Conservation (phyloP, 768 basidiomycete genomes). For the Exsudoporus frostii region DNA sequence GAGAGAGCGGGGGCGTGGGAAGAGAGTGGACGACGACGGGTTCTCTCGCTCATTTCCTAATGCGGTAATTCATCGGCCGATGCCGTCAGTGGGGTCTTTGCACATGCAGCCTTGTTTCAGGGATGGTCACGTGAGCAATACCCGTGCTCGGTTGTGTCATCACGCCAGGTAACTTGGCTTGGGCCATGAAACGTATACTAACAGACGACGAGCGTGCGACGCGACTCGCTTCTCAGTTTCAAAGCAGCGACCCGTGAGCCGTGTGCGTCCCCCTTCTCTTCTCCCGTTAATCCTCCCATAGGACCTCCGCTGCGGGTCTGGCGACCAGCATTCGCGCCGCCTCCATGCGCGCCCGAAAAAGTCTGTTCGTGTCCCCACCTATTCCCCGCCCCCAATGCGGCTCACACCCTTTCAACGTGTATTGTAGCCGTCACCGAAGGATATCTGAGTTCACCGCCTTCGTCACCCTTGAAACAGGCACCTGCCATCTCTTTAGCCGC, state of each 20-base stretch:
- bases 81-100: conserved; percentile 8
- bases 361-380: conserved; percentile 37
- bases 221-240: conserved; percentile 21
- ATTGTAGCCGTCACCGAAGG: conserved; percentile 58
- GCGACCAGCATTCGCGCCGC: conserved; percentile 53
- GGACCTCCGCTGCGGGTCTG: conserved; percentile 48
- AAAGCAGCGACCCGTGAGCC: conserved; percentile 25
- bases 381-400: conserved; percentile 26
- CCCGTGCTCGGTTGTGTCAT: not conserved
- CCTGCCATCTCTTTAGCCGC: conserved; percentile 17
- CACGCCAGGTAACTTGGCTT: not conserved
- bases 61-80: not conserved
- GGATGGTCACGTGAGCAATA: conserved; percentile 4
- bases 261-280: conserved; percentile 7
- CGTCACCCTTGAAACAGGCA: conserved; percentile 31
- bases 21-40: conserved; percentile 11
- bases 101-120: not conserved
- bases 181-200: conserved; percentile 35
- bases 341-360: conserved; percentile 57
- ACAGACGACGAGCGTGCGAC: conserved; percentile 32
- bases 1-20: conserved; percentile 25
- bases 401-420: conserved; percentile 27
- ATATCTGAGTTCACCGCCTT: conserved; percentile 46
- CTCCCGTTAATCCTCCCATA: conserved; percentile 11
- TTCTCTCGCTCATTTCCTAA: conserved; percentile 12